Evolutionary conservation across 164 flowering plant genomes (phyloP), one percentile per base, ranked within the genome.

Genomic region (Stephania cephalantha): DNA sequence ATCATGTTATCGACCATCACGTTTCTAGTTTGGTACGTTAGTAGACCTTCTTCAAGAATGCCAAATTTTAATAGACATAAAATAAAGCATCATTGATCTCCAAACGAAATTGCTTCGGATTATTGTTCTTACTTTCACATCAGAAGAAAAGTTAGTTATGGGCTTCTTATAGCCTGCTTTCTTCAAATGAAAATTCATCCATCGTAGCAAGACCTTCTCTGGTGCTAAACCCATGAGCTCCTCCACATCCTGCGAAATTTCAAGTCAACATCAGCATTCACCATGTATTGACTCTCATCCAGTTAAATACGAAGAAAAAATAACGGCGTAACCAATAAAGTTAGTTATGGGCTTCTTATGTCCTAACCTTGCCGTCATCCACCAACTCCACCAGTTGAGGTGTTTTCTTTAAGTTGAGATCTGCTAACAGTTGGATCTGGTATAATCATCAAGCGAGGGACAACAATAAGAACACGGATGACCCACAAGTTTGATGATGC

Each of bases 161-260:
- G 85, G 77, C 82, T 89, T 92, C 81, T 88, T 85, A 78, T 87
- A 92, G 73, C 97, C 97, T 63, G 86, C 92, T 80, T 87, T 94
- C 69, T 88, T 85, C 5, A 94, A 89, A 80, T 94, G 97, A 79
- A 90, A 92, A 79, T 94, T 94, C 96, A 92, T 94, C 98, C 98
- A 94, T 77, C 87, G 86, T 66, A 94, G 76, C 76, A 94, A 79
- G 69, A 94, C 74, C 78, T 92, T 94, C 70, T 94, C 98, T 65
- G 98, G 97, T 35, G 95, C 81, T 79, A 92, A 84, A 68, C 88
- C 80, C 85, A 92, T 81, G 53, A 94, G 91, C 79, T 94, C 97
- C 82, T 94, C 97, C 74, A 94, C 85, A 82, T 94, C 98, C 98
- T 92, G 88, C 76, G 78, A 75, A 78, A 29, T 25, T 65, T 20